Conservation (phyloP, 176 grass and related monocot genomes). For the Oryza rufipogon region DNA sequence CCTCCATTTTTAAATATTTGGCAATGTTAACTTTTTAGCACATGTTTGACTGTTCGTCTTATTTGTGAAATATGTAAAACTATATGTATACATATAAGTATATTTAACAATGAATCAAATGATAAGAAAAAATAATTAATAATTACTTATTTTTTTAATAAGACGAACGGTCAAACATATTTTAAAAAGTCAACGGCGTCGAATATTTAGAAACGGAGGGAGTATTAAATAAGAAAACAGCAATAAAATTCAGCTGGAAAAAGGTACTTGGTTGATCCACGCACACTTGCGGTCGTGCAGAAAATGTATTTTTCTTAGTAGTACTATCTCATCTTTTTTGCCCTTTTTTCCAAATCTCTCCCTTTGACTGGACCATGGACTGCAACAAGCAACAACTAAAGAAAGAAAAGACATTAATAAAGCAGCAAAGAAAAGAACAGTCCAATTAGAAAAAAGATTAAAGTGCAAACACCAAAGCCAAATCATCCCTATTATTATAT, state of each 20-base stretch:
- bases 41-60: too few species aligned
- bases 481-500: neutral
- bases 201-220: too few species aligned
- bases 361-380: slow-evolving; percentile 39
- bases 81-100: too few species aligned
- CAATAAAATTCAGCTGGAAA: neutral
- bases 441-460: neutral
- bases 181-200: too few species aligned
- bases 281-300: neutral
- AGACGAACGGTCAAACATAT: too few species aligned
- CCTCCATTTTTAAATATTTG: too few species aligned
- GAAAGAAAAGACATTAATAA: neutral
- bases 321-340: neutral
- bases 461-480: neutral
- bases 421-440: neutral
- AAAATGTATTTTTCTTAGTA: neutral
- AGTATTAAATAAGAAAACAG: neutral
- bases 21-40: too few species aligned
- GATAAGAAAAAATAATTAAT: too few species aligned
- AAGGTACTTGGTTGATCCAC: neutral
- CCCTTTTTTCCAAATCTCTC: slow-evolving; percentile 1
- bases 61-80: too few species aligned
- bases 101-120: too few species aligned
- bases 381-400: slow-evolving; percentile 4
- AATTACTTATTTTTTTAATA: too few species aligned